These are phyloP conservation scores for Mimosa pudica DNA, from an alignment of 306 rosid genomes.

Conservation along the genomic window DNA sequence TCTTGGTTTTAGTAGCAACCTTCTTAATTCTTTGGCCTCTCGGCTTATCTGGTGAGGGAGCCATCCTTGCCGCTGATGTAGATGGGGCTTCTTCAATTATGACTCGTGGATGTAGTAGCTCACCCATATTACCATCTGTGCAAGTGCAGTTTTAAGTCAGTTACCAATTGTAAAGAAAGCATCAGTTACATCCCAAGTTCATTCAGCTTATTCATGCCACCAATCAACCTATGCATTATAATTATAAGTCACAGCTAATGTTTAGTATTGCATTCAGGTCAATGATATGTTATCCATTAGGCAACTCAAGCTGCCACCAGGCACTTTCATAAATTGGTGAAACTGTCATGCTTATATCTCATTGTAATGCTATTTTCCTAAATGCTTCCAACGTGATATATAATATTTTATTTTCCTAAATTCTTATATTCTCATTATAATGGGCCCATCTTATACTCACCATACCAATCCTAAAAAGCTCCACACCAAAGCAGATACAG, in stretches of 20 bases:
- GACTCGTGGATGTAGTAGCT: background rate
- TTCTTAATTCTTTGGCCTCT: too few relatives aligned
- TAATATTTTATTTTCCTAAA: conserved; percentile 13
- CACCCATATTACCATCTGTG: background rate
- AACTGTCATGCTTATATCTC: background rate
- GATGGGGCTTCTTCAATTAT: too few relatives aligned
- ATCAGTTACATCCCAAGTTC: background rate
- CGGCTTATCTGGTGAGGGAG: too few relatives aligned
- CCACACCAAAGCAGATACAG: conserved; percentile 57
- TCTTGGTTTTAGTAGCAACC: too few relatives aligned
- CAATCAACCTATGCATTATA: background rate
- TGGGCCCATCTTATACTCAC: conserved; percentile 89
- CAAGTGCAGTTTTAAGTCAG: background rate
- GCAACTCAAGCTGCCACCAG: background rate
- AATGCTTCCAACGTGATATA: conserved; percentile 1
- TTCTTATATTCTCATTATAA: conserved; percentile 28
- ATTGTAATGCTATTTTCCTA: background rate
- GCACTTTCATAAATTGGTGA: background rate
- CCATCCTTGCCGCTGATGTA: too few relatives aligned
- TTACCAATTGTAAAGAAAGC: background rate
- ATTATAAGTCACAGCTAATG: background rate
- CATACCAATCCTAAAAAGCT: conserved; percentile 89
- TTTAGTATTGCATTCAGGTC: background rate
- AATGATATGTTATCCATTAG: background rate
- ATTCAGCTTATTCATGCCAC: background rate